These are phyloP conservation scores for Sparassis latifolia DNA, from an alignment of 1,284 basidiomycete species.

Conservation along the genomic window DNA sequence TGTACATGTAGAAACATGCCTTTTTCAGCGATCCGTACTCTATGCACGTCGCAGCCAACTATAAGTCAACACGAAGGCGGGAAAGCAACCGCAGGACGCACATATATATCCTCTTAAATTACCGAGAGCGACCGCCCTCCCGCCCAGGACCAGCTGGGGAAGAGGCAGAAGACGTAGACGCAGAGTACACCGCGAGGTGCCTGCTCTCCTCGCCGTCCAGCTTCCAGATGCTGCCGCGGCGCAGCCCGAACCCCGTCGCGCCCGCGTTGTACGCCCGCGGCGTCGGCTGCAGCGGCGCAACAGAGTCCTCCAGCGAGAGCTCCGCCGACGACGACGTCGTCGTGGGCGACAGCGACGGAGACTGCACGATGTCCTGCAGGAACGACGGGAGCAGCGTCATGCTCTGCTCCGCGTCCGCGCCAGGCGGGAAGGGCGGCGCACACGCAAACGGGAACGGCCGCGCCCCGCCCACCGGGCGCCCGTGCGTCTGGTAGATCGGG, in stretches of 20 bases:
- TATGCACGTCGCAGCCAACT: too few species aligned
- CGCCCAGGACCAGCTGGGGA: not conserved
- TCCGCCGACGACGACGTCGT: slow-evolving; percentile 55
- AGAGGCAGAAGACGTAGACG: not conserved
- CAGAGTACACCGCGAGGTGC: not conserved
- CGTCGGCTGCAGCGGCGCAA: slow-evolving; percentile 2
- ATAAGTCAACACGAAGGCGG: too few species aligned
- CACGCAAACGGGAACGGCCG: not conserved
- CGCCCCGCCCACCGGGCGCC: not conserved
- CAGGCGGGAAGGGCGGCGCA: slow-evolving; percentile 12
- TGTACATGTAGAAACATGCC: not conserved
- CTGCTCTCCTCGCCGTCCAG: slow-evolving; percentile 54
- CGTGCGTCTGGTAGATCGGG: not conserved
- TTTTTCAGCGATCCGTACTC: too few species aligned
- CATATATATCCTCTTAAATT: too few species aligned
- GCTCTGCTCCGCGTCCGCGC: slow-evolving; percentile 27
- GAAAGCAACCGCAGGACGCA: too few species aligned
- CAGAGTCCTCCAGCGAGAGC: slow-evolving; percentile 46
- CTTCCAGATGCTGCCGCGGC: slow-evolving; percentile 53
- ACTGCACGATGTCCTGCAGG: slow-evolving; percentile 64
- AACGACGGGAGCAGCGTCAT: slow-evolving; percentile 60
- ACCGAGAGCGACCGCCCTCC: not conserved
- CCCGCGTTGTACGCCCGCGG: slow-evolving; percentile 1
- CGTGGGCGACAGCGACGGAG: slow-evolving; percentile 54
- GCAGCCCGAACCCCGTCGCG: slow-evolving; percentile 23